Evolutionary conservation across 306 rosid species (phyloP), one percentile per base, ranked within the genome.

Genomic region (Trifolium dubium): DNA sequence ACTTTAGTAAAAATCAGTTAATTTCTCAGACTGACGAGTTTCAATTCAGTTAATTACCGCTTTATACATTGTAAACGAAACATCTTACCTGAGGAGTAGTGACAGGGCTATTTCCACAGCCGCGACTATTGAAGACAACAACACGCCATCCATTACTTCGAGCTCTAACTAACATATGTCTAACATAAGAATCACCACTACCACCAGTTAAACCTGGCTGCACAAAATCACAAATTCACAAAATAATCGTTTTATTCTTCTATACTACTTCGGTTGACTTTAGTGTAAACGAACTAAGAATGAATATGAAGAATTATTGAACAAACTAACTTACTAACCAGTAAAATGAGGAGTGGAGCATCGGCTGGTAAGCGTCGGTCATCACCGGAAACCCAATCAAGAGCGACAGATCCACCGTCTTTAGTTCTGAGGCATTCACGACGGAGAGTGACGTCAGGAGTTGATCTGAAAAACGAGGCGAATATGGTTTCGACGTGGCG

Each of bases 181-280:
- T 88, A 73, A 94, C 99, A 50, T 94, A 94, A 30, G 96, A 41
- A 76, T 92, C 96, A 0, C 51, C 86, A 44, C 99, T 92, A 41
- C 97, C 99, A 58, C 97, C 99, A 0, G 97, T 94, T 71, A 94
- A 82, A 6, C 99, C 97, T n/a, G 96, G 99, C 97, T 93, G 40
- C 40, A 37, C 40, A 37, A 37, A 37, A 37, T 37, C 40, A 37
- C 7, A 5, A 35, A 35, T 5, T 1, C 2, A 35, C 9, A 37
- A 37, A 35, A 37, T 5, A 34, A 37, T 0, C 9, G 9, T 37
- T 6, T 7, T 37, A 23, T 23, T 23, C 23, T 23, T n/a, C n/a
- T 23, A 23, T 23, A 23, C 8, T 35, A 37, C 40, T 37, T 37
- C 8, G 6, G 2, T 7, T 7, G 9, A 37, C 40, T 37, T 23